These are phyloP conservation scores for Psilocybe cyanescens DNA, from an alignment of 768 basidiomycete species.

Conservation along the genomic window DNA sequence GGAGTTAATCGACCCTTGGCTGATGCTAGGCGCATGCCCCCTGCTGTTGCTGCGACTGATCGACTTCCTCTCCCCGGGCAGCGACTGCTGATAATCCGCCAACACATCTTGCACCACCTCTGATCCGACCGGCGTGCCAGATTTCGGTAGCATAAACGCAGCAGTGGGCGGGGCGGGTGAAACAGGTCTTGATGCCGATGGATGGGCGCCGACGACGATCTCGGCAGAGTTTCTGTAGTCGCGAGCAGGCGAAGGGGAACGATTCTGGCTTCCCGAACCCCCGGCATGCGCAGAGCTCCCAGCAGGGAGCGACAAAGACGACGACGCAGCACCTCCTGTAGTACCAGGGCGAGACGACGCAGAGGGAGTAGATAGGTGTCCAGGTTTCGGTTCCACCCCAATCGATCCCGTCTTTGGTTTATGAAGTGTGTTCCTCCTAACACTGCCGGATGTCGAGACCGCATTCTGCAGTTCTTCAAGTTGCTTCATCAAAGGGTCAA, in stretches of 20 bases:
- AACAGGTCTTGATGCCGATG: constrained; percentile 66
- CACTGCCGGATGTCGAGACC: constrained; percentile 48
- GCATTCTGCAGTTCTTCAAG: constrained; percentile 61
- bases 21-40: constrained; percentile 20
- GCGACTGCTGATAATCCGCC: constrained; percentile 76
- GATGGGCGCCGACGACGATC: constrained; percentile 77
- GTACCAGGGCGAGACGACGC: constrained; percentile 21
- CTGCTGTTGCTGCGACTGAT: constrained; percentile 59
- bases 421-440: constrained; percentile 48
- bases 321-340: constrained; percentile 24
- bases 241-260: constrained; percentile 39
- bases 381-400: constrained; percentile 24
- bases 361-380: constrained; percentile 27
- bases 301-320: constrained; percentile 41
- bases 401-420: constrained; percentile 27
- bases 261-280: constrained; percentile 25
- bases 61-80: constrained; percentile 83
- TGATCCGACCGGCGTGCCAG: constrained; percentile 42
- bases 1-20: constrained; percentile 20
- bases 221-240: constrained; percentile 83
- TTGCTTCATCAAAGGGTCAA: constrained; percentile 71
- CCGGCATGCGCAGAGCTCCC: constrained; percentile 18
- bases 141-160: constrained; percentile 75
- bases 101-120: constrained; percentile 78
- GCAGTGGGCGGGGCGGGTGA: constrained; percentile 80